phyloP scores from a whole-genome alignment of 2,329 filamentous ascomycete genomes.

The Cercospora berteroae region DNA sequence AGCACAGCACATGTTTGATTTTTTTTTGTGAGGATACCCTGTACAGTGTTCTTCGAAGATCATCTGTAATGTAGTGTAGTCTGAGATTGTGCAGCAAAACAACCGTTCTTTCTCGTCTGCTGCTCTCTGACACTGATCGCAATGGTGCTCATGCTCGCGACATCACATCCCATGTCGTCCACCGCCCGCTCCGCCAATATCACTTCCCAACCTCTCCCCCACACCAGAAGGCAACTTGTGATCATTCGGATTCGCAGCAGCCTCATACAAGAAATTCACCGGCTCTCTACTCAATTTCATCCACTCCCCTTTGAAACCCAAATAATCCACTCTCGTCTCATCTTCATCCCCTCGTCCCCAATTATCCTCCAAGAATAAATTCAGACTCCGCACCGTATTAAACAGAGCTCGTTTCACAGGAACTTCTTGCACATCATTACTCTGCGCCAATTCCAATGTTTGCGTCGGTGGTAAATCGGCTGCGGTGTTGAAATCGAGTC shows the following conservation, averaged over 20 bases:
- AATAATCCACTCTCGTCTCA: conserved; percentile 72
- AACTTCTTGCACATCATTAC: conserved; percentile 78
- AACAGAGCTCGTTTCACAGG: conserved; percentile 85
- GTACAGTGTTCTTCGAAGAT: conserved; percentile 7
- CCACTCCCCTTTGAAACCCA: conserved; percentile 94
- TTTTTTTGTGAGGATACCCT: conserved; percentile 10
- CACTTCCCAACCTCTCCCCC: conserved; percentile 34
- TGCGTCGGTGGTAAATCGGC: conserved; percentile 63
- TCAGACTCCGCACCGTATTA: conserved; percentile 76
- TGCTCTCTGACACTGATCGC: background rate
- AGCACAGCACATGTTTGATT: conserved; percentile 1
- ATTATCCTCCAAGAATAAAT: conserved; percentile 90
- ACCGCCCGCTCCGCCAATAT: conserved; percentile 36
- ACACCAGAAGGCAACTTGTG: conserved; percentile 58
- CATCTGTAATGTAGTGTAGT: background rate
- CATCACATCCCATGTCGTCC: conserved; percentile 20
- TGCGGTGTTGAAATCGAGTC: conserved; percentile 79
- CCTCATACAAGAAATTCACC: conserved; percentile 85
- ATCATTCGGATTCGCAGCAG: conserved; percentile 85
- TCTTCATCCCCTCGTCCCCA: conserved; percentile 75
- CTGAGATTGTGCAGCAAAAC: background rate
- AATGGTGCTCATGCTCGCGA: background rate
- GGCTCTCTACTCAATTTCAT: conserved; percentile 82
- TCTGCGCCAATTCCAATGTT: conserved; percentile 72
- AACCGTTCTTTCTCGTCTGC: background rate